A percentile compares a stretch with the other conserved stretches of the same genome.
phyloP scores from a whole-genome alignment of 805 yeast species.

The Zygoascus ofunaensis region DNA sequence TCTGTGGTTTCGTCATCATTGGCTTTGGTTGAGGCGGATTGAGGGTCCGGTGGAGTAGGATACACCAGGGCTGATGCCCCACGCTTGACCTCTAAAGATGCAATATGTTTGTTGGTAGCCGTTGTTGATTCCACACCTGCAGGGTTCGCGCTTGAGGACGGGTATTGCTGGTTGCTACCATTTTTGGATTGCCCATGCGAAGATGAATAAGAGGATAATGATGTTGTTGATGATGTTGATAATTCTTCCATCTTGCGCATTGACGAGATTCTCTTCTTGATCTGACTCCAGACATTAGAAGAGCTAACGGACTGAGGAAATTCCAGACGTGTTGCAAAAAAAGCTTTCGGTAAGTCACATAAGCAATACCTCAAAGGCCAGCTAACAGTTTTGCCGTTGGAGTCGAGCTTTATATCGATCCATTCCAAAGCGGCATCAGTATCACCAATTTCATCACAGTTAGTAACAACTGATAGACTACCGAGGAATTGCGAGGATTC shows the following conservation, averaged over 20 bases:
- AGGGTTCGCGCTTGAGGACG: too few species aligned
- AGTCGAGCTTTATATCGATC: constrained; percentile 10
- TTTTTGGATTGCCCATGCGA: not conserved
- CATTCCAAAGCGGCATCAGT: constrained; percentile 3
- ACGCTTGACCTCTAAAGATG: not conserved
- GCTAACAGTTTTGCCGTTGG: constrained; percentile 6
- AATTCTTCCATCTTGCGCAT: too few species aligned
- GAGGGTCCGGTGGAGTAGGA: constrained; percentile 31
- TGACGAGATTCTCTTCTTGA: not conserved
- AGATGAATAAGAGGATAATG: not conserved
- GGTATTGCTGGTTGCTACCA: too few species aligned
- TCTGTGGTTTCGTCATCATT: constrained; percentile 6
- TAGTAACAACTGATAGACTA: not conserved
- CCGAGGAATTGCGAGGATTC: constrained; percentile 2
- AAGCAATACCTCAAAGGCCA: constrained; percentile 18
- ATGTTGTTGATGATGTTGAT: too few species aligned
- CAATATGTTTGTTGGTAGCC: not conserved
- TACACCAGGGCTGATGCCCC: constrained; percentile 17
- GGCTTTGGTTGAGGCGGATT: constrained; percentile 5
- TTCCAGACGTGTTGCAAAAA: constrained; percentile 7
- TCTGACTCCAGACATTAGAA: constrained; percentile 13
- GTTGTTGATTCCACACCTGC: too few species aligned
- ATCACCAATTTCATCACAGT: not conserved
- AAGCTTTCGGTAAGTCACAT: not conserved
- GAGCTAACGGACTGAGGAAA: constrained; percentile 3